These are phyloP conservation scores for Gossypioides kirkii DNA, from an alignment of 345 rosid species.

Conservation along the genomic window DNA sequence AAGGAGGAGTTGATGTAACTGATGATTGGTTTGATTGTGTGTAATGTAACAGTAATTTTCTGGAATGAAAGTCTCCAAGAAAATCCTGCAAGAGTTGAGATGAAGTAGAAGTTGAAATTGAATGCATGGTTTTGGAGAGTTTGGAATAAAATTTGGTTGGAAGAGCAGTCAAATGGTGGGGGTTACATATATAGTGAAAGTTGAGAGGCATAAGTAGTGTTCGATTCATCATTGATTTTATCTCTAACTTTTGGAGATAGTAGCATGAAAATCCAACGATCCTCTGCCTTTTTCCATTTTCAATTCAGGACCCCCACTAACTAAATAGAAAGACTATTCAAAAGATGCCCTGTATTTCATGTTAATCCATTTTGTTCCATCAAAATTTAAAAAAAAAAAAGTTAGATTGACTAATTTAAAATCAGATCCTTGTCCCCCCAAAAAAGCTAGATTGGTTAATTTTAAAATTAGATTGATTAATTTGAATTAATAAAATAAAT, in stretches of 20 bases:
- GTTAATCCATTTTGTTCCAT: not conserved
- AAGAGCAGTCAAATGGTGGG: not conserved
- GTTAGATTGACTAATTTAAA: not conserved
- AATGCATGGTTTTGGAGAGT: not conserved
- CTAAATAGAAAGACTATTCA: not conserved
- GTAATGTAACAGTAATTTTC: constrained; percentile 32
- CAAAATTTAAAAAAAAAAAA: too few species aligned
- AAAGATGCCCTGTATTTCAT: not conserved
- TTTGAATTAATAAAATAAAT: too few species aligned
- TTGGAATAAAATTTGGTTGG: constrained; percentile 1
- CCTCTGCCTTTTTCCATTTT: not conserved
- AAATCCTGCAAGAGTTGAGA: constrained; percentile 9
- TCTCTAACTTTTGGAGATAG: not conserved
- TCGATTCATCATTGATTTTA: not conserved
- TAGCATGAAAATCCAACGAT: not conserved
- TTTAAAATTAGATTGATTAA: too few species aligned
- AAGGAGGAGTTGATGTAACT: constrained; percentile 29
- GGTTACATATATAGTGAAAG: not conserved
- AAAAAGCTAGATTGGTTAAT: too few species aligned
- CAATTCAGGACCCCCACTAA: not conserved
- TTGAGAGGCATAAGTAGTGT: not conserved
- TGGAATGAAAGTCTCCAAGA: constrained; percentile 17
- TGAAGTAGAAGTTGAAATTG: constrained; percentile 4
- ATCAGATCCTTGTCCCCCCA: not conserved
- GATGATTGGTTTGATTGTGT: constrained; percentile 1